Evolutionary conservation across 2,329 filamentous ascomycete genomes (phyloP).

Genomic region (Cordyceps tenuipes): DNA sequence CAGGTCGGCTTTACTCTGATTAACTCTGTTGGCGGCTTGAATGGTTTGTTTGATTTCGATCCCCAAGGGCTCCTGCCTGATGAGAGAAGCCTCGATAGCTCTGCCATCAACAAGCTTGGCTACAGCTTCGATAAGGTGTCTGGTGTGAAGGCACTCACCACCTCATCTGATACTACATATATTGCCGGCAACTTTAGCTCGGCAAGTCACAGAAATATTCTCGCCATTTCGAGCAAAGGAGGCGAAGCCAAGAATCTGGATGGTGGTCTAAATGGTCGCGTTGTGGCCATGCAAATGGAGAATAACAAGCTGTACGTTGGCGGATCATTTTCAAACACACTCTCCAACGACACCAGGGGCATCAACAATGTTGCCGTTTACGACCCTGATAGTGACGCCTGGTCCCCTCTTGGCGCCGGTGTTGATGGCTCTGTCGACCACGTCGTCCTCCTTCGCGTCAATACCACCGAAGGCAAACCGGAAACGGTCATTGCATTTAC

Average conservation of each 20-base stretch:
- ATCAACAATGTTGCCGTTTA: constrained; percentile 73
- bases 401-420: constrained; percentile 75
- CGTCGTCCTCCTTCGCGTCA: constrained; percentile 71
- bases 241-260: constrained; percentile 54
- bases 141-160: constrained; percentile 59
- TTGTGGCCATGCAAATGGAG: constrained; percentile 63
- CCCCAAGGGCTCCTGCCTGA: constrained; percentile 47
- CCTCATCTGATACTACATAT: constrained; percentile 57
- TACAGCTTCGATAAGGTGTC: constrained; percentile 59
- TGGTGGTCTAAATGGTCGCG: constrained; percentile 70
- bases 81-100: constrained; percentile 56
- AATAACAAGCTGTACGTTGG: constrained; percentile 67
- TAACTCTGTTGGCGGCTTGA: constrained; percentile 70
- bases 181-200: constrained; percentile 81
- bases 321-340: constrained; percentile 73
- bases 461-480: constrained; percentile 58
- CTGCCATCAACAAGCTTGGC: constrained; percentile 69
- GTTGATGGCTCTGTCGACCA: constrained; percentile 70
- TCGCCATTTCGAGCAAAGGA: constrained; percentile 55
- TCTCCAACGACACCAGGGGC: constrained; percentile 49
- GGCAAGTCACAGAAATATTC: constrained; percentile 61
- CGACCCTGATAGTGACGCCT: constrained; percentile 57
- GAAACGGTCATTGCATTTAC: constrained; percentile 73
- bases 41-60: constrained; percentile 85
- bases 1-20: constrained; percentile 69